These are phyloP conservation scores for Prinsepia uniflora DNA, from an alignment of 306 rosid species.

Conservation along the genomic window DNA sequence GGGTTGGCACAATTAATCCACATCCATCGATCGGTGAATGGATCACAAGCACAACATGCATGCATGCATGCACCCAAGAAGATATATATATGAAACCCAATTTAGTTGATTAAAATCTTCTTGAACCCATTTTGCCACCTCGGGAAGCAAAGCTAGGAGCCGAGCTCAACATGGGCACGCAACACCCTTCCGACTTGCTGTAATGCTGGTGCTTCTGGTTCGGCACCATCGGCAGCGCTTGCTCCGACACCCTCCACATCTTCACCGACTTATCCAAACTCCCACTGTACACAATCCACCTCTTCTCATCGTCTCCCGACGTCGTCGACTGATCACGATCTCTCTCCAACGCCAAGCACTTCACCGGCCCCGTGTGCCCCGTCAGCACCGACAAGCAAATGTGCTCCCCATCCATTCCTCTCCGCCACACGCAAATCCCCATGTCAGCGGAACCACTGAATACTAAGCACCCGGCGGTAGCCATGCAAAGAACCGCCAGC, in stretches of 20 bases:
- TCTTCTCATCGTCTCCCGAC: conserved; percentile 12
- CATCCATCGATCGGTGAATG: no score
- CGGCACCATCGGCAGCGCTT: background rate
- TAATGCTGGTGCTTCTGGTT: conserved; percentile 12
- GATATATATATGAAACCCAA: background rate
- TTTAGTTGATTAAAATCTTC: conserved; percentile 15
- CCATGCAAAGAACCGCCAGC: conserved; percentile 68
- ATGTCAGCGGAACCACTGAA: conserved; percentile 86
- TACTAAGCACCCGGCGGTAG: conserved; percentile 51
- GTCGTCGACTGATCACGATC: conserved; percentile 31
- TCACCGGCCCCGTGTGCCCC: conserved; percentile 83
- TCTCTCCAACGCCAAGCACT: conserved; percentile 69
- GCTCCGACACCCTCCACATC: conserved; percentile 74
- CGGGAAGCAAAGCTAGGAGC: conserved; percentile 34
- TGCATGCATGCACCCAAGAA: background rate
- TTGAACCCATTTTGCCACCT: conserved; percentile 33
- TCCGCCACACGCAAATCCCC: conserved; percentile 79
- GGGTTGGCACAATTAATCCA: no score
- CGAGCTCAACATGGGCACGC: conserved; percentile 18
- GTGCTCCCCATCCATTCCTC: conserved; percentile 40
- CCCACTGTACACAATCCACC: conserved; percentile 80
- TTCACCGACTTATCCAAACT: conserved; percentile 94
- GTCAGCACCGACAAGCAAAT: conserved; percentile 37
- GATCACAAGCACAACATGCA: background rate
- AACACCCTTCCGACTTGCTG: background rate